These are phyloP conservation scores for Pseudopithomyces chartarum DNA, from an alignment of 2,329 filamentous ascomycete genomes.

Conservation along the genomic window DNA sequence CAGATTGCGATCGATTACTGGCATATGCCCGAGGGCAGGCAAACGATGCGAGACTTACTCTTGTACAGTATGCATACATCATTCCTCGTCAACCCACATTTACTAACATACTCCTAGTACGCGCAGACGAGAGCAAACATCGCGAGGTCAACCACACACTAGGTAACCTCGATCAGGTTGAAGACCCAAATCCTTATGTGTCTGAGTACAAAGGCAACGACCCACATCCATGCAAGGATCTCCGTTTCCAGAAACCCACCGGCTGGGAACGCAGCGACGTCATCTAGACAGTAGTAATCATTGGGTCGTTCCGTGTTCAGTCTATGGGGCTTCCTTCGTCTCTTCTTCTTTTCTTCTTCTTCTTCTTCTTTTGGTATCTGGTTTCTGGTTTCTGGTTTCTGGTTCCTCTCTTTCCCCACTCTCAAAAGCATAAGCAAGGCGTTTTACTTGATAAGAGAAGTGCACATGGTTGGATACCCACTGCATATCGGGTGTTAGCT, in stretches of 20 bases:
- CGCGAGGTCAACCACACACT: conserved; percentile 96
- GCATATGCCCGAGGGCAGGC: conserved; percentile 84
- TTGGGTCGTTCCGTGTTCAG: too few relatives aligned
- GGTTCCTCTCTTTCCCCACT: conserved; percentile 11
- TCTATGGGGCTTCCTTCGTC: neutral
- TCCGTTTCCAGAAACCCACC: conserved; percentile 66
- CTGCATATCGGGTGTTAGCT: conserved; percentile 3
- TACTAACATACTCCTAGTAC: conserved; percentile 24
- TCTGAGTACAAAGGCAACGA: conserved; percentile 75
- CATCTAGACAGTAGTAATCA: conserved; percentile 22
- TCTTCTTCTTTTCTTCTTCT: neutral
- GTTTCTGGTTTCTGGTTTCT: too few relatives aligned
- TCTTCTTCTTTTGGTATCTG: neutral
- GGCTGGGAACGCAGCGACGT: conserved; percentile 83
- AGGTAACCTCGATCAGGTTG: conserved; percentile 80
- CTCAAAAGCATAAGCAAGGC: conserved; percentile 12
- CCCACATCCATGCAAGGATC: conserved; percentile 72
- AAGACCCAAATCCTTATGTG: conserved; percentile 92
- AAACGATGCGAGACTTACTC: conserved; percentile 84
- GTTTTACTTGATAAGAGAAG: conserved; percentile 1
- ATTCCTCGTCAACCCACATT: neutral
- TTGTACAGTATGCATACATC: conserved; percentile 71
- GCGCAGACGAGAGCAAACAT: conserved; percentile 58
- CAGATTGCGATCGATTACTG: conserved; percentile 92
- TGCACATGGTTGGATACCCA: conserved; percentile 8